Percentiles rank a stretch among this genome's conserved stretches.
These are phyloP conservation scores for Aschersonia sp. DNA, from an alignment of 2,329 filamentous ascomycete genomes.

Conservation along the genomic window DNA sequence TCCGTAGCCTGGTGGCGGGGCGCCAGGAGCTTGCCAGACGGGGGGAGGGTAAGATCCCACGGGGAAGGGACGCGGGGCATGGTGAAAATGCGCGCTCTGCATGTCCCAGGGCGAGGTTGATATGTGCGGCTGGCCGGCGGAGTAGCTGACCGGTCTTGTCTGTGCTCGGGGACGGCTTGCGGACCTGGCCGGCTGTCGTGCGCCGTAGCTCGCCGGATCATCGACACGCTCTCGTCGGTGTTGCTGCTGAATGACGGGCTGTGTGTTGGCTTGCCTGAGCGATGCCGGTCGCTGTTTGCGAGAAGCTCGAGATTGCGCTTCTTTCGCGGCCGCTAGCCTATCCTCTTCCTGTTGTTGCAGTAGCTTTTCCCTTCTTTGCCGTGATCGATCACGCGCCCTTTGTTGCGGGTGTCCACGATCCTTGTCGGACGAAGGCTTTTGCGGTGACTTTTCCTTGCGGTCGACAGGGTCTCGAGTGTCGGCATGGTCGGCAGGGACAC, in stretches of 20 bases:
- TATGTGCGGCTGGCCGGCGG: conserved; percentile 16
- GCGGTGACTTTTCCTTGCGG: conserved; percentile 10
- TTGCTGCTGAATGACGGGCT: conserved; percentile 17
- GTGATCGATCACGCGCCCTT: conserved; percentile 13
- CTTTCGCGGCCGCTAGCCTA: conserved; percentile 3
- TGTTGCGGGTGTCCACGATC: conserved; percentile 9
- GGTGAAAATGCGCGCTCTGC: neutral
- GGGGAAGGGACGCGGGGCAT: conserved; percentile 8
- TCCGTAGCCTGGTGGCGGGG: conserved; percentile 11
- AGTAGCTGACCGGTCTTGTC: conserved; percentile 21
- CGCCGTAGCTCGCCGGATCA: conserved; percentile 19
- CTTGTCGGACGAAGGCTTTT: conserved; percentile 7
- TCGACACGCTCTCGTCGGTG: conserved; percentile 18
- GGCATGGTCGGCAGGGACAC: conserved; percentile 25
- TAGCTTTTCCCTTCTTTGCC: conserved; percentile 11
- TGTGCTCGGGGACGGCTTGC: conserved; percentile 17
- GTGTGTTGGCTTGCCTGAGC: conserved; percentile 16
- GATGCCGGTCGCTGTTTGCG: conserved; percentile 15
- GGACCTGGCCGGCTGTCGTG: conserved; percentile 18
- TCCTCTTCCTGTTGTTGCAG: conserved; percentile 11
- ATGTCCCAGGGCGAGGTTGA: conserved; percentile 10
- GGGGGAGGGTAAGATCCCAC: conserved; percentile 18
- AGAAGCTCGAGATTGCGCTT: conserved; percentile 12
- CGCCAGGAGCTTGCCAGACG: conserved; percentile 9
- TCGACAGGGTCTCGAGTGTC: conserved; percentile 25